phyloP scores from a whole-genome alignment of 73 alveolate species.

The Paramecium sonneborni region DNA sequence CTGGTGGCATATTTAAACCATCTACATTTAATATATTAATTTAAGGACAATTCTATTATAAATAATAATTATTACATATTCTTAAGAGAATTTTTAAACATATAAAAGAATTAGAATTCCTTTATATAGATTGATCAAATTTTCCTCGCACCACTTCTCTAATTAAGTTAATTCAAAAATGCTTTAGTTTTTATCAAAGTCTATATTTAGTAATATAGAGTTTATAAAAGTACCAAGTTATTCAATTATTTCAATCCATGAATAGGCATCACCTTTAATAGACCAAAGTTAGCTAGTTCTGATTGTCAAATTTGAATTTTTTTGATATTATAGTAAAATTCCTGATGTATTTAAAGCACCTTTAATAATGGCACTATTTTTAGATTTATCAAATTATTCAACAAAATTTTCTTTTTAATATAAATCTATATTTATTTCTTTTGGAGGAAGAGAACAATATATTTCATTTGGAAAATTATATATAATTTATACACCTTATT shows the following conservation, averaged over 20 bases:
- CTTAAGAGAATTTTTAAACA: background rate
- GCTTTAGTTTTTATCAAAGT: background rate
- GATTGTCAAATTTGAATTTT: background rate
- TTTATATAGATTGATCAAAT: background rate
- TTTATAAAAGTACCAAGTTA: background rate
- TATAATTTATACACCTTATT: background rate
- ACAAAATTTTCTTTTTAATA: background rate
- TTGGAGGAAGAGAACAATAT: background rate
- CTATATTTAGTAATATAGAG: background rate
- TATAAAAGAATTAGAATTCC: background rate
- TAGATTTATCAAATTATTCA: background rate
- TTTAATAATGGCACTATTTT: slow-evolving; percentile 1
- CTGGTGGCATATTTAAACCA: background rate
- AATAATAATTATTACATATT: background rate
- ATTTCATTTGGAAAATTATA: background rate
- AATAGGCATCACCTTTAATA: slow-evolving; percentile 1
- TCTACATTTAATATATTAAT: background rate
- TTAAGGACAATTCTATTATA: background rate
- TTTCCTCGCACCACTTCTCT: slow-evolving; percentile 13
- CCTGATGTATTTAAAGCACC: slow-evolving; percentile 27
- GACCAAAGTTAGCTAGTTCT: slow-evolving; percentile 14
- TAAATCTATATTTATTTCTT: background rate
- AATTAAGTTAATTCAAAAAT: background rate
- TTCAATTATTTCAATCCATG: slow-evolving; percentile 19
- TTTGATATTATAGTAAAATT: background rate